A percentile compares a stretch with the other conserved stretches of the same genome.
Evolutionary conservation across 2,329 filamentous ascomycete species (phyloP).

Genomic region (Fusarium sp.): DNA sequence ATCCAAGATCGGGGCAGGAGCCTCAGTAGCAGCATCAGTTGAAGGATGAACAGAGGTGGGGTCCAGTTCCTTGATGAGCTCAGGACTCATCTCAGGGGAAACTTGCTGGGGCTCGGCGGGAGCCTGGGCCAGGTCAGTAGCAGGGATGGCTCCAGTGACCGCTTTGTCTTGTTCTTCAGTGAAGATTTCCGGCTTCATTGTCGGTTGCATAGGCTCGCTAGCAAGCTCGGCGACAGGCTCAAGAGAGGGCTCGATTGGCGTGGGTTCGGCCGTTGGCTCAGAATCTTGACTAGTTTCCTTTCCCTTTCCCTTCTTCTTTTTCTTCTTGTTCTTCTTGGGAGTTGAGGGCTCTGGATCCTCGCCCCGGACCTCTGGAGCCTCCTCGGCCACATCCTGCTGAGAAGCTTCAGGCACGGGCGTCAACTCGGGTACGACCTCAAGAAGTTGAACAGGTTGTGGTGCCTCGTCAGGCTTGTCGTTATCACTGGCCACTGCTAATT

Average conservation of each 20-base stretch:
- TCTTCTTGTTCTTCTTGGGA: slow-evolving; percentile 11
- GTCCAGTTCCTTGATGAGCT: not conserved
- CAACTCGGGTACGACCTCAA: not conserved
- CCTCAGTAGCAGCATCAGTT: not conserved
- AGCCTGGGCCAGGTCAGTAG: not conserved
- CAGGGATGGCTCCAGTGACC: not conserved
- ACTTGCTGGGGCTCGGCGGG: not conserved
- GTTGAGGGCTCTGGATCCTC: not conserved
- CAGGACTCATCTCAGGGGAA: not conserved
- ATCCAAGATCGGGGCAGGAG: not conserved
- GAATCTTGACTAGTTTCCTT: not conserved
- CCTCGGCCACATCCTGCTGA: not conserved
- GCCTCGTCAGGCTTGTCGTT: not conserved
- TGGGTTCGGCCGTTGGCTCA: not conserved
- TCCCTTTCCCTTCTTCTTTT: slow-evolving; percentile 3
- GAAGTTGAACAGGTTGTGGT: not conserved
- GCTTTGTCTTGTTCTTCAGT: not conserved
- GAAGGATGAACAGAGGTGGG: not conserved
- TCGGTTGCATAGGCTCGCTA: not conserved
- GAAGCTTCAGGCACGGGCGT: not conserved
- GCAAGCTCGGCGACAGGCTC: not conserved
- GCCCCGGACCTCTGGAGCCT: not conserved
- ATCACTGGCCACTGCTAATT: not conserved
- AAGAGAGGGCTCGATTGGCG: not conserved
- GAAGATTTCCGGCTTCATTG: not conserved